These are phyloP conservation scores for Lanzia echinophila DNA, from an alignment of 2,329 filamentous ascomycete species.

Conservation along the genomic window DNA sequence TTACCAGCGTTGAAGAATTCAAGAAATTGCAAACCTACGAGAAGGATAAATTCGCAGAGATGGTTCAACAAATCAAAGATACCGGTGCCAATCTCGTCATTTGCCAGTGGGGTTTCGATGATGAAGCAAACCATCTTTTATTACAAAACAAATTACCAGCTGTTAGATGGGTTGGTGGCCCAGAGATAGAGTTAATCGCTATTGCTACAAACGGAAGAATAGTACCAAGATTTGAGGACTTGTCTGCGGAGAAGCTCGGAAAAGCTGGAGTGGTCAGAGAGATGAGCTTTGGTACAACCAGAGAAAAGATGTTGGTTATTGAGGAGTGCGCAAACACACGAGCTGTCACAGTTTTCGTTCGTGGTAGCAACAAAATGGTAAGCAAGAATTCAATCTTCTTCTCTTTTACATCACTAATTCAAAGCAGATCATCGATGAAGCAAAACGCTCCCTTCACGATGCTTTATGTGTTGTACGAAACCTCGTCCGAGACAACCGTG, in stretches of 20 bases:
- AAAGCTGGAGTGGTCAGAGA: constrained; percentile 84
- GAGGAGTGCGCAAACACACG: constrained; percentile 98
- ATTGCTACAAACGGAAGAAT: constrained; percentile 98
- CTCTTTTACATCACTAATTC: constrained; percentile 20
- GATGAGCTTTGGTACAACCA: constrained; percentile 93
- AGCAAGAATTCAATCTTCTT: constrained; percentile 2
- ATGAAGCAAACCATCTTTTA: constrained; percentile 95
- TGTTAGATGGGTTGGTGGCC: constrained; percentile 95
- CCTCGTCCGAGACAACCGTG: constrained; percentile 89
- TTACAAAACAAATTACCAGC: constrained; percentile 94
- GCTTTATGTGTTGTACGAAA: constrained; percentile 97
- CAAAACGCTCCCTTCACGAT: constrained; percentile 94
- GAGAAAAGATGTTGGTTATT: constrained; percentile 99
- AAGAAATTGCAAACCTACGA: constrained; percentile 97
- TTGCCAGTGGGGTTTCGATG: constrained; percentile 99
- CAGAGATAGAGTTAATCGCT: constrained; percentile 96
- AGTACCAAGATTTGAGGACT: constrained; percentile 92
- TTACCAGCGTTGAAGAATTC: constrained; percentile 94
- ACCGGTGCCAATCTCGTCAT: constrained; percentile 96
- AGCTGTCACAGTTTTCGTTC: constrained; percentile 91
- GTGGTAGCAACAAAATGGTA: constrained; percentile 99
- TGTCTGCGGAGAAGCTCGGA: constrained; percentile 85
- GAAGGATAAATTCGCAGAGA: constrained; percentile 91
- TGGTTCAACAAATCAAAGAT: constrained; percentile 97
- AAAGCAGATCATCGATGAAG: constrained; percentile 89